A percentile compares a stretch with the other conserved stretches of the same genome.
Conservation (phyloP, 176 grass and related monocot species). For the Areca catechu region DNA sequence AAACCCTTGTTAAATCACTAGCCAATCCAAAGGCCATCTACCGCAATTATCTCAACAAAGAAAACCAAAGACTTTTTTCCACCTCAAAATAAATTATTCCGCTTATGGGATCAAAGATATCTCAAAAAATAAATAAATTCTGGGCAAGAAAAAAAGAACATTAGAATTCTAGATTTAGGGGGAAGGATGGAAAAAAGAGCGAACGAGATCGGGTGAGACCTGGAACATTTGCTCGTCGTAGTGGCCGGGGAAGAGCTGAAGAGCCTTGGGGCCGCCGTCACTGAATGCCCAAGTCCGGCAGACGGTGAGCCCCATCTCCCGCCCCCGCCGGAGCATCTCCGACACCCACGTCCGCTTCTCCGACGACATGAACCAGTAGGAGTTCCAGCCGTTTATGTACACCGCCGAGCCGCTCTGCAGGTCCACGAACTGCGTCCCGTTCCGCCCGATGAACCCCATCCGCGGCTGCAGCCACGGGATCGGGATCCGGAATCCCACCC, state of each 20-base stretch:
- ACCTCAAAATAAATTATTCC: no score
- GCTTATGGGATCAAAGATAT: no score
- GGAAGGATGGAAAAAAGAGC: neutral
- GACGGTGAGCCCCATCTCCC: slow-evolving; percentile 58
- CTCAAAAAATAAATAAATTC: no score
- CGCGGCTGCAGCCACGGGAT: slow-evolving; percentile 77
- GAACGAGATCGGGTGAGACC: slow-evolving; percentile 18
- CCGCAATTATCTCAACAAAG: no score
- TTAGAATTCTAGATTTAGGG: no score
- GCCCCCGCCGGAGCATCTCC: slow-evolving; percentile 74
- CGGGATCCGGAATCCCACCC: slow-evolving; percentile 36
- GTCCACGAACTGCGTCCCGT: slow-evolving; percentile 59
- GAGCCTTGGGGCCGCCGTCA: slow-evolving; percentile 61
- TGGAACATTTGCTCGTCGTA: slow-evolving; percentile 71
- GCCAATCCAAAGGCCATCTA: no score
- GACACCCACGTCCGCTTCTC: slow-evolving; percentile 24
- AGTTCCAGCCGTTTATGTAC: slow-evolving; percentile 95
- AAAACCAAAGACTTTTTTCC: no score
- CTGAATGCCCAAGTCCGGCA: slow-evolving; percentile 83
- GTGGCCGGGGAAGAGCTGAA: slow-evolving; percentile 76
- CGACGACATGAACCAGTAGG: slow-evolving; percentile 74
- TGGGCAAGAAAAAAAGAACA: no score
- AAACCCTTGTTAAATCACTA: no score
- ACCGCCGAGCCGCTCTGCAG: slow-evolving; percentile 33
- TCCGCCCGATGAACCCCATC: slow-evolving; percentile 54